Percentiles rank a stretch among this genome's conserved stretches.
Evolutionary conservation across 306 rosid species (phyloP).

Genomic region (Prosopis cineraria): DNA sequence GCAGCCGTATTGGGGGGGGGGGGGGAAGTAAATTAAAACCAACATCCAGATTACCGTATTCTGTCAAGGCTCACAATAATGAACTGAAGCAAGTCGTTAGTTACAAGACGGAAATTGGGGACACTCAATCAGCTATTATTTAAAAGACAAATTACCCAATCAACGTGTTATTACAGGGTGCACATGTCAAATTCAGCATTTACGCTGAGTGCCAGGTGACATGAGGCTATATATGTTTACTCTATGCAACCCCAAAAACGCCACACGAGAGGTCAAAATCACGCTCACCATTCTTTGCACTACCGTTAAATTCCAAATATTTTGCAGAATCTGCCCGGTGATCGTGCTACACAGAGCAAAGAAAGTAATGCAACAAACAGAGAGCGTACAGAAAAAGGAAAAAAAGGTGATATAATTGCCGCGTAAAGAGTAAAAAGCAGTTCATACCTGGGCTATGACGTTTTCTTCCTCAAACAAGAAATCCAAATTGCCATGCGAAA

Average conservation of each 20-base stretch:
- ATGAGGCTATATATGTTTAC: neutral
- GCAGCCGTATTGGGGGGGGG: too few species aligned
- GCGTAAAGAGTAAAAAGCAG: neutral
- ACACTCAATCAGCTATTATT: neutral
- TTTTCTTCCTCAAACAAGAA: conserved; percentile 80
- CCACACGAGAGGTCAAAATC: neutral
- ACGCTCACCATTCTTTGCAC: conserved; percentile 14
- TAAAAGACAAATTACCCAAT: neutral
- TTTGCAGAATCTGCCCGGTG: neutral
- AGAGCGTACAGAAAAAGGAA: neutral
- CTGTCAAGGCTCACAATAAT: neutral
- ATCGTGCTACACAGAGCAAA: neutral
- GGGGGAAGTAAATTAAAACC: conserved; percentile 4
- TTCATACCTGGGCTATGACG: conserved; percentile 67
- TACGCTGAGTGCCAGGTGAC: neutral
- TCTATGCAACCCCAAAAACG: neutral
- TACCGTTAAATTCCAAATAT: conserved; percentile 28
- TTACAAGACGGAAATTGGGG: neutral
- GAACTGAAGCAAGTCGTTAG: neutral
- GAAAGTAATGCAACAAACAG: neutral
- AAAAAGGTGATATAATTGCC: neutral
- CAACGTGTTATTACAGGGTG: neutral
- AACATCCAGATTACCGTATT: conserved; percentile 9
- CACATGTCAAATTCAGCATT: neutral
- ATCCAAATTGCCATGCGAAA: conserved; percentile 54